Evolutionary conservation across 768 basidiomycete genomes (phyloP), one percentile per base, ranked within the genome.

Genomic region (Trametes villosa): DNA sequence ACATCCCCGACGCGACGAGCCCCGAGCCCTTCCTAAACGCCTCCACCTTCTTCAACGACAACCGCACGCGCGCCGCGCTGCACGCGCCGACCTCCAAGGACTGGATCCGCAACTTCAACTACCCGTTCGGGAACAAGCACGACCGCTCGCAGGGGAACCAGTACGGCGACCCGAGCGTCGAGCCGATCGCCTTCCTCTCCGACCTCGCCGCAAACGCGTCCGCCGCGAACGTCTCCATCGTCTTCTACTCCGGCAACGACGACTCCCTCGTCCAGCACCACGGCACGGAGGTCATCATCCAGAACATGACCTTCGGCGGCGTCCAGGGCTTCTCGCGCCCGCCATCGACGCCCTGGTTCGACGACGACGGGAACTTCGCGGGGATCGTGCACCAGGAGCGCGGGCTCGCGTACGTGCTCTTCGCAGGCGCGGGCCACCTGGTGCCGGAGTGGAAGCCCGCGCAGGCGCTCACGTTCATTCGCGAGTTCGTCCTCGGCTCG

Each of bases 291-390:
- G 73, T 38, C 18, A 49, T 60, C 55, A 44, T 55, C 20, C 44
- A 91, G 86, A 92, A 92, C 67, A 89, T 87, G 41, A 89, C 89
- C 1, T 92, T 91, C 63, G 89, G 88, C 36, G 89, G 88, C n/a
- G 83, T 85, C 36, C 87, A 84, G 71, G 89, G 89, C 4, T 92
- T 92, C 71, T 83, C 86, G 12, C 78, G 82, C 48, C 79, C 81
- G 63, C 89, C 89, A 0, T 80, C 85, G 2, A 91, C 89, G 0
- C 81, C 85, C 3, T 91, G 88, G 87, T 76, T 74, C 56, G 83
- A 85, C 53, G 86, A 88, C 57, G 68, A 69, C 1, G 83, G 83
- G 20, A 74, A 83, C 52, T 81, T 85, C 53, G 86, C 84, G 0
- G 89, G 89, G 0, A 86, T 89, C 34, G 79, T 90, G 31, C 88